Evolutionary conservation across 179 eudicot genomes (phyloP).

Genomic region (Actinidia arguta): DNA sequence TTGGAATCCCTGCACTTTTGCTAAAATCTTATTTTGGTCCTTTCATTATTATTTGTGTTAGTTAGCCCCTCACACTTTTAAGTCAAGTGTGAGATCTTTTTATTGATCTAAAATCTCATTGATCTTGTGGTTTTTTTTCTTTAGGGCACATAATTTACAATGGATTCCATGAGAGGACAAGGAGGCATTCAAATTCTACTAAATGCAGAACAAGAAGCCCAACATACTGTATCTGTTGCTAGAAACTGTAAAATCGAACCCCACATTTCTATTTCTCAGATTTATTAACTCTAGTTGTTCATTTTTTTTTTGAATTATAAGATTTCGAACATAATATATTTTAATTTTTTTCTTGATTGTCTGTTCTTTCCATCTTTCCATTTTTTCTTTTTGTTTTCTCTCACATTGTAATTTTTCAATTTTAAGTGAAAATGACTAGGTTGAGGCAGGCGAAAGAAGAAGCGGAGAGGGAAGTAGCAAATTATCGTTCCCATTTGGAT

Average conservation of each 20-base stretch:
- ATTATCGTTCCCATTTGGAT: conserved; percentile 50
- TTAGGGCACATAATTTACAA: conserved; percentile 24
- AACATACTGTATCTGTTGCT: conserved; percentile 48
- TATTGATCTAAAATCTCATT: not conserved
- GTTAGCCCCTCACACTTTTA: too few relatives aligned
- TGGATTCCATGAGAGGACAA: conserved; percentile 58
- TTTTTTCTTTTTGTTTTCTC: not conserved
- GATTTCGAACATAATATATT: too few relatives aligned
- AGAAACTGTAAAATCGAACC: conserved; percentile 41
- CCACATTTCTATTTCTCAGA: not conserved
- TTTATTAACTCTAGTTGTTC: not conserved
- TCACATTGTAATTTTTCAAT: too few relatives aligned
- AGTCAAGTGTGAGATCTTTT: too few relatives aligned
- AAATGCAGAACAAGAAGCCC: conserved; percentile 65
- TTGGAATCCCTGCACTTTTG: too few relatives aligned
- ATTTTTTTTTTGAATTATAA: not conserved
- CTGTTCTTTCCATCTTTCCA: not conserved
- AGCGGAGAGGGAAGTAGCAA: conserved; percentile 50
- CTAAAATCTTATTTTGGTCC: too few relatives aligned
- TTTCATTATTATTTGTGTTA: too few relatives aligned
- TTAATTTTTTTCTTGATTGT: too few relatives aligned
- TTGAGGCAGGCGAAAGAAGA: conserved; percentile 63
- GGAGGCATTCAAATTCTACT: conserved; percentile 63
- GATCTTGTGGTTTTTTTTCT: not conserved
- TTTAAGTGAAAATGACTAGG: conserved; percentile 43